Percentiles rank a stretch among this genome's conserved stretches.
Evolutionary conservation across 1,284 basidiomycete species (phyloP).

Genomic region (Naganishia cerealis): DNA sequence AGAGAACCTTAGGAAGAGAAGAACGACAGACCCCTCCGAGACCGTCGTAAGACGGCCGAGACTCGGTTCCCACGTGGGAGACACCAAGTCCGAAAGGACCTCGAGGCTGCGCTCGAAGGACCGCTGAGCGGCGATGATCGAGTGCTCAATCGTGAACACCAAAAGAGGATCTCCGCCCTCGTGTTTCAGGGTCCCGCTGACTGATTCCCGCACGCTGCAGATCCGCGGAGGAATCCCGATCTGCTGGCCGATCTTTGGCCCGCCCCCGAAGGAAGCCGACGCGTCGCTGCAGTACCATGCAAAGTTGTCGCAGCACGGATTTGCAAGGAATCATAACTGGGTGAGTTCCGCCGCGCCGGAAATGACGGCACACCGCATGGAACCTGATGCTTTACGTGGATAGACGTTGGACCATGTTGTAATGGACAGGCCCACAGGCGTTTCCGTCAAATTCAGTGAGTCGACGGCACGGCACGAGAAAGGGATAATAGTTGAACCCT

Average conservation of each 20-base stretch:
- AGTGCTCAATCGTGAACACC: too few relatives aligned
- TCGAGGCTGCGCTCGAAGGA: too few relatives aligned
- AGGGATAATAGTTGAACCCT: background rate
- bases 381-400: background rate
- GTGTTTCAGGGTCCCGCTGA: too few relatives aligned
- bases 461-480: conserved; percentile 25
- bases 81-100: too few relatives aligned
- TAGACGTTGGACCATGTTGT: conserved; percentile 62
- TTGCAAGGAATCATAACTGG: conserved; percentile 74
- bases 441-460: conserved; percentile 72
- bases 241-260: conserved; percentile 83
- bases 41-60: too few relatives aligned
- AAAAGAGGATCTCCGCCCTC: too few relatives aligned
- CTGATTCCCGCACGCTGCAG: too few relatives aligned
- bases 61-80: too few relatives aligned
- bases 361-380: background rate
- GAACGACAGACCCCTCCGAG: too few relatives aligned
- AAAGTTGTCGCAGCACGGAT: conserved; percentile 78
- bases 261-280: conserved; percentile 54
- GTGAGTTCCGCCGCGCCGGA: background rate
- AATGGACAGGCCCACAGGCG: conserved; percentile 68
- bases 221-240: conserved; percentile 81
- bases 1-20: too few relatives aligned
- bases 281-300: conserved; percentile 62
- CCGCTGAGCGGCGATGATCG: too few relatives aligned